Base-by-base conservation (phyloP, 768 basidiomycete species). In the Serpula lacrymans region DNA sequence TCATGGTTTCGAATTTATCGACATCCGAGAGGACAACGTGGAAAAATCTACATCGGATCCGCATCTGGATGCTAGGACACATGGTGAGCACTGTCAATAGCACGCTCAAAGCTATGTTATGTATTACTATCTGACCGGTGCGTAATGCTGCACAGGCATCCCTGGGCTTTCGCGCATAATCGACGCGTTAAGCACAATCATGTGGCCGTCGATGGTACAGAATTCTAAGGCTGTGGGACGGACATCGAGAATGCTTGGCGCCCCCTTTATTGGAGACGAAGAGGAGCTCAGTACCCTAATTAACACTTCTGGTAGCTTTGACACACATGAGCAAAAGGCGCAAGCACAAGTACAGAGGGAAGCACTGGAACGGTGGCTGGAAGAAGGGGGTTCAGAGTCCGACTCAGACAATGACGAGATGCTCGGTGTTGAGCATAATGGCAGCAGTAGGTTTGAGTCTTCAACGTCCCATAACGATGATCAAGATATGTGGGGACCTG, bases 121-220 rank as follows among this genome's bases (percentile, higher is more conserved):
- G n/a, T n/a, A n/a, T n/a, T n/a, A n/a, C n/a, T n/a, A n/a, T 21
- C 14, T 17, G 31, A 24, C 9, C 17, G 22, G 22, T 21, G 12
- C 21, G 5, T 30, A 30, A 18, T 31, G 36, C 22, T 33, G 10
- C 36, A 25, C 34, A 78, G 80, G 64, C 13, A 69, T 78, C 37
- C 74, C 56, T 12, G 75, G 75, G 10, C 72, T 88, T 24, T 74
- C 78, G 22, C 79, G 89, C 18, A 79, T 89, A 6, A 50, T 87
- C 14, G 87, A 89, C 53, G 85, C 88, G 9, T 65, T 92, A 31
- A 83, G 86, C 58, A 89, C 89, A 1, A 78, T 92, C 51, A 88
- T 91, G 82, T 92, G 88, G 88, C 83, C 88, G 4, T 84, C 83
- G 0, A 82, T 92, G 77, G 62, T 75, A 34, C 65, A 74, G 17